phyloP scores from a whole-genome alignment of 2,329 filamentous ascomycete species.

The Penicillium aurantiogriseum region DNA sequence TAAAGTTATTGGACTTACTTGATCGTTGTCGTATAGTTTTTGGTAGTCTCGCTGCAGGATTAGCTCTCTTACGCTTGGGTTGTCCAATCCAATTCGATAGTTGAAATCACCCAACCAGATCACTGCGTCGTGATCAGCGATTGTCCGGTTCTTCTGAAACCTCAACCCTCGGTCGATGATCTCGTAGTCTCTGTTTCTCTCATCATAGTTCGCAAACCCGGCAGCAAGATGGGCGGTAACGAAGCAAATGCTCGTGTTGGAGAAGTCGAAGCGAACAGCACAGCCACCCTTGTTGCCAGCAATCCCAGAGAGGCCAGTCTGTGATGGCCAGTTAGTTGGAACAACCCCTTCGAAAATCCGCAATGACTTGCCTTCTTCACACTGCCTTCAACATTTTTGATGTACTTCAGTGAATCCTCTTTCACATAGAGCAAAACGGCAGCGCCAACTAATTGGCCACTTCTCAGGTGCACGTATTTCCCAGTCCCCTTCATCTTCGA shows the following conservation, averaged over 20 bases:
- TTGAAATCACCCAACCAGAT: conserved; percentile 99
- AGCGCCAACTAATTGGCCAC: conserved; percentile 90
- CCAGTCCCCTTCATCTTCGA: conserved; percentile 65
- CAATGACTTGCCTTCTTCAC: conserved; percentile 69
- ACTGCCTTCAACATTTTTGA: conserved; percentile 95
- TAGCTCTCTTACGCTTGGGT: conserved; percentile 73
- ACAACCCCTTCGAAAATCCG: neutral
- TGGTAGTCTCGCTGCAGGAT: conserved; percentile 72
- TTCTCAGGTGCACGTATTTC: conserved; percentile 84
- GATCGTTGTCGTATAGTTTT: conserved; percentile 84
- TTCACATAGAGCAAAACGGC: conserved; percentile 90
- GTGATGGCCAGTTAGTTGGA: conserved; percentile 35
- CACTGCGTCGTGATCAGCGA: conserved; percentile 87
- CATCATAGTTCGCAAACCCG: conserved; percentile 94
- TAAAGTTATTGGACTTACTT: conserved; percentile 50
- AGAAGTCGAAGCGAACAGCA: conserved; percentile 91
- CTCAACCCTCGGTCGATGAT: conserved; percentile 83
- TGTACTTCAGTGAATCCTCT: conserved; percentile 69
- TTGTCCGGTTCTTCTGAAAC: conserved; percentile 86
- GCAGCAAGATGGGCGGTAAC: conserved; percentile 95
- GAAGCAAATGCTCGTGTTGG: conserved; percentile 88
- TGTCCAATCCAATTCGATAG: conserved; percentile 83
- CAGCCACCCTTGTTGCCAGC: conserved; percentile 98
- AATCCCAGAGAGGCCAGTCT: conserved; percentile 88
- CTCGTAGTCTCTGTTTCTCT: conserved; percentile 87